These are phyloP conservation scores for Blastocystis hominis DNA, from an alignment of 352 stramenopile genomes.

Conservation along the genomic window DNA sequence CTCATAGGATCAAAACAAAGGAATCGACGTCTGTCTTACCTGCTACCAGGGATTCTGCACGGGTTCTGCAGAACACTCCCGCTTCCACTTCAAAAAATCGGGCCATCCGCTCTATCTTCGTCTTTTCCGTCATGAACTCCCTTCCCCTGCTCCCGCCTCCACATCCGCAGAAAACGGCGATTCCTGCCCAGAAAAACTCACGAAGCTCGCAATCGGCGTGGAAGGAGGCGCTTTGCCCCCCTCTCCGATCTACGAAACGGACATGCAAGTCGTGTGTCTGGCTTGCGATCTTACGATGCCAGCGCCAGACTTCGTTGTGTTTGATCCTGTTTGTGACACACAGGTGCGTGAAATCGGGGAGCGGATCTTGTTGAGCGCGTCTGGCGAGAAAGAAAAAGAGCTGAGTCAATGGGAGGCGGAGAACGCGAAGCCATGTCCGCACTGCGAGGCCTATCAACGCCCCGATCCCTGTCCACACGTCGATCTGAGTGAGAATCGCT, in stretches of 20 bases:
- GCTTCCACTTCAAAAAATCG: conserved; percentile 27
- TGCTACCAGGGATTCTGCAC: conserved; percentile 47
- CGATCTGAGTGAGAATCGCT: conserved; percentile 65
- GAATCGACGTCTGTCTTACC: conserved; percentile 21
- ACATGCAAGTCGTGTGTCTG: not conserved
- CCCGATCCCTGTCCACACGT: conserved; percentile 22
- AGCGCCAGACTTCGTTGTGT: not conserved
- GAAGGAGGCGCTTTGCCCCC: not conserved
- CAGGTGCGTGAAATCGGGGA: not conserved
- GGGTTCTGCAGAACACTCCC: not conserved
- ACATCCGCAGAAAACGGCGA: too few species aligned
- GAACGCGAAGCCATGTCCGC: conserved; percentile 32
- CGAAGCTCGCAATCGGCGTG: not conserved
- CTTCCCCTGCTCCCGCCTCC: not conserved
- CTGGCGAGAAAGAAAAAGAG: conserved; percentile 36
- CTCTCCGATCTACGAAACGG: not conserved
- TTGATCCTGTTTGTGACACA: not conserved
- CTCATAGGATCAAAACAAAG: not conserved
- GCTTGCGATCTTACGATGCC: not conserved
- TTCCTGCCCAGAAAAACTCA: not conserved
- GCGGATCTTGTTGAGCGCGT: not conserved
- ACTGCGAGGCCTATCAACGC: not conserved
- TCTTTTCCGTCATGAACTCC: not conserved
- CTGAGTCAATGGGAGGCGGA: conserved; percentile 9
- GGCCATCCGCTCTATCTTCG: conserved; percentile 40